Evolutionary conservation across 2,329 filamentous ascomycete genomes (phyloP).

Genomic region (Fusarium phyllophilum): DNA sequence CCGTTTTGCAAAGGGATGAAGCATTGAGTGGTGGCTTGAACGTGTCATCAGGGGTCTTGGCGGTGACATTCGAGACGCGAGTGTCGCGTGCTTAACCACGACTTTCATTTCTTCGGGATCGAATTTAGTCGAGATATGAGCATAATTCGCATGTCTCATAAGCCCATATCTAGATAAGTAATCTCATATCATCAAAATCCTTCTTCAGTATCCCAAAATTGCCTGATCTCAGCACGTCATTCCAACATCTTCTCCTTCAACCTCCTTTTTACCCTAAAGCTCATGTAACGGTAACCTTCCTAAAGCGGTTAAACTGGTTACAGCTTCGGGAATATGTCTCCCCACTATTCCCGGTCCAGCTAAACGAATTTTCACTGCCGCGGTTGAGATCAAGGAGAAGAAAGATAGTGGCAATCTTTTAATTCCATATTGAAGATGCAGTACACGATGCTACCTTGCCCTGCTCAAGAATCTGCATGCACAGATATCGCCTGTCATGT

Average conservation of each 20-base stretch:
- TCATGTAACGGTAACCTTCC: slow-evolving; percentile 39
- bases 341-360: not conserved
- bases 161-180: not conserved
- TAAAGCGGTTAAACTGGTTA: slow-evolving; percentile 5
- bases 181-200: not conserved
- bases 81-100: not conserved
- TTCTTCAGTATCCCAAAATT: not conserved
- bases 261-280: not conserved
- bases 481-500: not conserved
- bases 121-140: not conserved
- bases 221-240: not conserved
- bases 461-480: not conserved
- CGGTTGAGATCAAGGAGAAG: not conserved
- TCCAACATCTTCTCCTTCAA: not conserved
- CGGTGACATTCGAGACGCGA: not conserved
- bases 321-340: slow-evolving; percentile 9
- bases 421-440: not conserved
- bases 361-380: not conserved
- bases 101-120: too few species aligned
- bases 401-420: not conserved
- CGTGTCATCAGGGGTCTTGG: slow-evolving; percentile 1
- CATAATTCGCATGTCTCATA: not conserved
- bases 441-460: not conserved
- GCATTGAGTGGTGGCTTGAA: not conserved
- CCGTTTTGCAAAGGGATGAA: not conserved